Evolutionary conservation across 176 grass and related monocot genomes (phyloP).

Genomic region (Eleusine coracana): DNA sequence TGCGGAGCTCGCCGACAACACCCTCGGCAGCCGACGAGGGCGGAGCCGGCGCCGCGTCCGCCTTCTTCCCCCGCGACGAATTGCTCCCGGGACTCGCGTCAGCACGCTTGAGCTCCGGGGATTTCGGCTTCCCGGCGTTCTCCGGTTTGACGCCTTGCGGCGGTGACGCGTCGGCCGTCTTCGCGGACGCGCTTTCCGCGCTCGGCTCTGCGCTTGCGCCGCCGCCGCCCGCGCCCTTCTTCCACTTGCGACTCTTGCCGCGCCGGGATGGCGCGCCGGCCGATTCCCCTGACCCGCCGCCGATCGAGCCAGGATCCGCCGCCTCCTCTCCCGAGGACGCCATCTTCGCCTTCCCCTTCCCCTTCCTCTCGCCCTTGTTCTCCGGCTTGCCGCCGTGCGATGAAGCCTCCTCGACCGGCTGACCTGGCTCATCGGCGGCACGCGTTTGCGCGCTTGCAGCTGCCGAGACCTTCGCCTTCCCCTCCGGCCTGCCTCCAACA

Average conservation of each 20-base stretch:
- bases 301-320: background rate
- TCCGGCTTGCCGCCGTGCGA: slow-evolving; percentile 1
- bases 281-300: background rate
- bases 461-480: slow-evolving; percentile 5
- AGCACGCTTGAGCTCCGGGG: background rate
- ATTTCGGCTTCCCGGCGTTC: background rate
- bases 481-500: slow-evolving; percentile 1
- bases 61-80: background rate
- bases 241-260: background rate
- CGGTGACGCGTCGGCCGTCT: background rate
- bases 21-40: background rate
- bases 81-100: background rate
- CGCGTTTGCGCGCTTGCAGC: background rate
- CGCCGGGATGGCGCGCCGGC: background rate
- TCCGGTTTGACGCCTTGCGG: background rate
- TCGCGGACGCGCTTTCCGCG: background rate
- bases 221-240: background rate
- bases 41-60: background rate
- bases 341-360: background rate
- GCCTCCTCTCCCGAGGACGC: background rate
- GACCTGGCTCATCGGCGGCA: background rate
- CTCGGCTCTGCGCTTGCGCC: background rate
- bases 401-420: background rate
- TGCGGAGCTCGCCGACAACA: background rate
- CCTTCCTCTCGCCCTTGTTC: background rate